Conservation (phyloP, 352 stramenopile genomes). For the Phytophthora ramorum region DNA sequence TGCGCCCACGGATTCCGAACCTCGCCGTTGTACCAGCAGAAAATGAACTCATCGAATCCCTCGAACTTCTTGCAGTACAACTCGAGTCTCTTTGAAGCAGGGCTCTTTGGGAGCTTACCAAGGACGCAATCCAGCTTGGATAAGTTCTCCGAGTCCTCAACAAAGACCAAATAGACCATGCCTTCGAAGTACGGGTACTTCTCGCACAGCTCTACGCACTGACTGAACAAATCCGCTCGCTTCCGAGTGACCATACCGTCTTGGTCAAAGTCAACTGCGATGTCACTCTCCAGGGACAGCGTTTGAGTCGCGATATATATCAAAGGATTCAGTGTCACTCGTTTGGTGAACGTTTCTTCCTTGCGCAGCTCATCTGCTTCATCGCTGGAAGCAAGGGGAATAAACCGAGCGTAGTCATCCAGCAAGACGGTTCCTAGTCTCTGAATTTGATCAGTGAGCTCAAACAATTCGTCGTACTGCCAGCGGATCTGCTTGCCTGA, state of each 20-base stretch:
- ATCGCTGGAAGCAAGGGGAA: conserved; percentile 45
- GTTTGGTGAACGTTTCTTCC: conserved; percentile 66
- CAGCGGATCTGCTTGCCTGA: conserved; percentile 50
- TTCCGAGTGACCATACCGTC: conserved; percentile 44
- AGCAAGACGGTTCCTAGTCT: conserved; percentile 62
- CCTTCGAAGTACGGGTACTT: conserved; percentile 85
- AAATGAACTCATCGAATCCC: conserved; percentile 71
- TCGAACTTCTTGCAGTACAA: conserved; percentile 66
- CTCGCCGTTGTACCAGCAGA: conserved; percentile 81
- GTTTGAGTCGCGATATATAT: conserved; percentile 69
- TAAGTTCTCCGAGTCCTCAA: conserved; percentile 67
- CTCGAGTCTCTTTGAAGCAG: conserved; percentile 65
- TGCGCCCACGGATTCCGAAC: conserved; percentile 72
- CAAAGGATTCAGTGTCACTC: conserved; percentile 71
- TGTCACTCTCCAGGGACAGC: conserved; percentile 25
- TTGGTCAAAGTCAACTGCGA: conserved; percentile 39
- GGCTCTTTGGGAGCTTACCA: conserved; percentile 60
- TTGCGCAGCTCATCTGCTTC: conserved; percentile 68
- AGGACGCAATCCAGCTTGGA: conserved; percentile 75
- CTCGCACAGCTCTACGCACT: conserved; percentile 69
- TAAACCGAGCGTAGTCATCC: conserved; percentile 60
- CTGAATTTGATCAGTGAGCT: conserved; percentile 68
- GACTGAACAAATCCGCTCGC: conserved; percentile 57
- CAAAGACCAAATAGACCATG: conserved; percentile 78
- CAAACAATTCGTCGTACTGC: conserved; percentile 66